A percentile compares a stretch with the other conserved stretches of the same genome.
Conservation (phyloP, 2,329 filamentous ascomycete species). For the Talaromyces sp. region DNA sequence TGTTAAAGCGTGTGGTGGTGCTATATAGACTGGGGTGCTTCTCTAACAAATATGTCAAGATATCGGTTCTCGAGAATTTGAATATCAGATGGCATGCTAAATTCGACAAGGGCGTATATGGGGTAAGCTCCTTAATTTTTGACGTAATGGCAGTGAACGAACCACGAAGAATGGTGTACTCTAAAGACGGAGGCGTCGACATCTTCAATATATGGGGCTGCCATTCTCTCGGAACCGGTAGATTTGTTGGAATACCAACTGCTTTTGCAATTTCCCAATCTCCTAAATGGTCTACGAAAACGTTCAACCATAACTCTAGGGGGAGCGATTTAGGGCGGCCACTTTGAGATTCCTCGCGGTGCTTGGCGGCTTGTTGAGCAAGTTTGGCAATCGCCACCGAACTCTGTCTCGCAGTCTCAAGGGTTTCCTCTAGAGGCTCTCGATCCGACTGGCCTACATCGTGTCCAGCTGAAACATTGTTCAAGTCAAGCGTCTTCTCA, state of each 20-base stretch:
- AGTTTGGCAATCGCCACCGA: conserved; percentile 6
- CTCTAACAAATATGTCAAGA: conserved; percentile 67
- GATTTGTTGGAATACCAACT: conserved; percentile 71
- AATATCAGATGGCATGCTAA: conserved; percentile 84
- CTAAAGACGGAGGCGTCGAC: conserved; percentile 67
- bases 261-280: conserved; percentile 90
- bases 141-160: conserved; percentile 66
- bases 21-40: conserved; percentile 71
- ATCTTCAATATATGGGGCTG: conserved; percentile 57
- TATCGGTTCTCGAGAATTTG: conserved; percentile 76
- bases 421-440: neutral
- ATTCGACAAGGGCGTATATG: conserved; percentile 69
- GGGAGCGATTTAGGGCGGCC: conserved; percentile 51
- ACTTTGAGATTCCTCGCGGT: conserved; percentile 32
- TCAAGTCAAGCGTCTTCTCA: conserved; percentile 25
- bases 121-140: conserved; percentile 63
- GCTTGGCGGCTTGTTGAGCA: conserved; percentile 31
- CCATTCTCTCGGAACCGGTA: conserved; percentile 71
- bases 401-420: conserved; percentile 17
- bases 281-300: conserved; percentile 68
- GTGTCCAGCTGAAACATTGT: conserved; percentile 1
- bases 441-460: neutral
- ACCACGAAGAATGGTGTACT: conserved; percentile 76
- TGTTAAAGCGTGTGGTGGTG: conserved; percentile 74
- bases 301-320: conserved; percentile 81